phyloP scores from a whole-genome alignment of 208 protist species.

The Acanthamoeba lenticulata region DNA sequence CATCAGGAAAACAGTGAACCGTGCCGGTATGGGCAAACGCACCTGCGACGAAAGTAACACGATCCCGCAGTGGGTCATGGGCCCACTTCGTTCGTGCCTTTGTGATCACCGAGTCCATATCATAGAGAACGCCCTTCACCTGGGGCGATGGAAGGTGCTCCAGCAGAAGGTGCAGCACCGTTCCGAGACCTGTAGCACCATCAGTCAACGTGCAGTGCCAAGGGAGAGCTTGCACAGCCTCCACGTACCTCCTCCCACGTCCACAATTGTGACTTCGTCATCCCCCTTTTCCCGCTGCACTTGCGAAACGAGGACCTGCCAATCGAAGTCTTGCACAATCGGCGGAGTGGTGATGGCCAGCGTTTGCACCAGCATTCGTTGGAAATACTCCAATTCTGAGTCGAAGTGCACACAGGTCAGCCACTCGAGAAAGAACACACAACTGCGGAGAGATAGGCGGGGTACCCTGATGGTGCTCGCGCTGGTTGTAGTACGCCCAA shows the following conservation, averaged over 20 bases:
- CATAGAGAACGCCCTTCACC: conserved; percentile 42
- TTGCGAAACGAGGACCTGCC: background rate
- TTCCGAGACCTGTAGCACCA: background rate
- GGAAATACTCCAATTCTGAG: conserved; percentile 16
- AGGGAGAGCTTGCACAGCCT: too few species aligned
- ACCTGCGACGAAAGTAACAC: background rate
- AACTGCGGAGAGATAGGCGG: background rate
- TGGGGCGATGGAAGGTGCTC: background rate
- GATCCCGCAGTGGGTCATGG: background rate
- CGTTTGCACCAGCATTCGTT: background rate
- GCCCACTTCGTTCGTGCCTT: background rate
- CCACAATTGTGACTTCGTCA: background rate
- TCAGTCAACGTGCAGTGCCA: background rate
- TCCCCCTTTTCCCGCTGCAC: background rate
- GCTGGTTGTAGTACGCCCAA: conserved; percentile 48
- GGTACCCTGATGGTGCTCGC: background rate
- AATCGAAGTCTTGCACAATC: conserved; percentile 50
- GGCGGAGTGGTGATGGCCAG: conserved; percentile 34
- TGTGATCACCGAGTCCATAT: background rate
- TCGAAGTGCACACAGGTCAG: background rate
- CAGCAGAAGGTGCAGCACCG: conserved; percentile 8
- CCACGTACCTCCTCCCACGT: conserved; percentile 36
- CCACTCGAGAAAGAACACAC: background rate
- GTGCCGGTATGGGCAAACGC: too few species aligned
- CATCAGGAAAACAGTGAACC: too few species aligned